Evolutionary conservation across 2,329 filamentous ascomycete species (phyloP).

Genomic region (Macroventuria anomochaeta): DNA sequence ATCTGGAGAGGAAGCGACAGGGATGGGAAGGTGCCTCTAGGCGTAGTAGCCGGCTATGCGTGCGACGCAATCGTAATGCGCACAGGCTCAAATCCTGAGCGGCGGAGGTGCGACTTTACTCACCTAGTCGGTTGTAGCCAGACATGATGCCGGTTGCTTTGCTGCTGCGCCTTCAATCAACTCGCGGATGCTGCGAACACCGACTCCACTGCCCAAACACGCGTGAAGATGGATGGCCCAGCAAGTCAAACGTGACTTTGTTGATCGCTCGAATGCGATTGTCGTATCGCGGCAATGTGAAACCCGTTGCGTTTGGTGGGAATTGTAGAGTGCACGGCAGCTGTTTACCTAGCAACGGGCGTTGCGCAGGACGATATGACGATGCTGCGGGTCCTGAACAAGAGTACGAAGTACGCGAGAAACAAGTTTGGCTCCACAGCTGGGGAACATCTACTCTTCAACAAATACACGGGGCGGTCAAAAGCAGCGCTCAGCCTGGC

Average conservation of each 20-base stretch:
- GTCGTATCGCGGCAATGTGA: constrained; percentile 29
- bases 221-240: constrained; percentile 19
- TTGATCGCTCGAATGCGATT: constrained; percentile 25
- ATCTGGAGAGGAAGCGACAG: constrained; percentile 9
- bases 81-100: constrained; percentile 12
- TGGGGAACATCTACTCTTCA: constrained; percentile 13
- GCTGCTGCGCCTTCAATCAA: constrained; percentile 35
- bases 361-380: constrained; percentile 22
- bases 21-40: constrained; percentile 19
- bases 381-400: constrained; percentile 11
- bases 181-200: constrained; percentile 27
- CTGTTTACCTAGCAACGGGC: constrained; percentile 44
- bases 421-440: constrained; percentile 9
- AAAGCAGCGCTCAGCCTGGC: constrained; percentile 15
- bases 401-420: constrained; percentile 4
- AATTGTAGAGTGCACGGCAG: constrained; percentile 21
- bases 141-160: constrained; percentile 34
- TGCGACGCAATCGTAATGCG: constrained; percentile 19
- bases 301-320: constrained; percentile 44
- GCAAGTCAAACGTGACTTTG: constrained; percentile 25
- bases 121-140: constrained; percentile 48
- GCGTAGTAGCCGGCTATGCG: constrained; percentile 20
- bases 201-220: constrained; percentile 27
- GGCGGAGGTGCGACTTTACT: constrained; percentile 27
- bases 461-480: constrained; percentile 4